phyloP scores from a whole-genome alignment of 306 rosid genomes.

The Calophaca sinica region DNA sequence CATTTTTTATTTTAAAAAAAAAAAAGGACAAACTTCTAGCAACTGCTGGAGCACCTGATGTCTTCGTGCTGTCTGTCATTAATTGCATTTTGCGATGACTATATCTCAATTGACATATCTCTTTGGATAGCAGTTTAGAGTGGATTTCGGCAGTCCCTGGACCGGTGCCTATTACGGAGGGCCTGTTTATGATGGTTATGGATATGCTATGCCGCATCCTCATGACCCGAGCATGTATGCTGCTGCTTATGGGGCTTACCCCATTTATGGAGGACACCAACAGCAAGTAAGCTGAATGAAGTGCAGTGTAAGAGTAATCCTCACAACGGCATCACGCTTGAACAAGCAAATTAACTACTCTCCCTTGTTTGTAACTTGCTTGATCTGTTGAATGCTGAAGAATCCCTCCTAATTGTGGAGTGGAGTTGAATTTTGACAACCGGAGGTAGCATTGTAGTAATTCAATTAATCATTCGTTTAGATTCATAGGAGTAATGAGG shows the following conservation, averaged over 20 bases:
- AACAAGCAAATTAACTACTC: constrained; percentile 40
- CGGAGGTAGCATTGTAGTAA: constrained; percentile 63
- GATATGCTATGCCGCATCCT: constrained; percentile 77
- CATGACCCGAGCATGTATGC: constrained; percentile 88
- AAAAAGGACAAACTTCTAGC: neutral
- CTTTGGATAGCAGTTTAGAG: constrained; percentile 65
- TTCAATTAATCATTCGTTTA: constrained; percentile 67
- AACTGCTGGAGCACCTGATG: neutral
- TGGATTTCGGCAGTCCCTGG: constrained; percentile 82
- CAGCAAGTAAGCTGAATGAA: constrained; percentile 87
- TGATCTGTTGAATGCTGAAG: constrained; percentile 61
- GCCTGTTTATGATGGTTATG: constrained; percentile 85
- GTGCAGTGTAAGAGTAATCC: constrained; percentile 43
- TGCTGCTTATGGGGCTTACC: constrained; percentile 88
- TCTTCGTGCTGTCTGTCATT: neutral
- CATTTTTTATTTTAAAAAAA: neutral
- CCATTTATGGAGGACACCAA: constrained; percentile 86
- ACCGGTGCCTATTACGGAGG: constrained; percentile 86
- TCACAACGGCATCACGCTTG: constrained; percentile 45
- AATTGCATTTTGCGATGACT: constrained; percentile 8
- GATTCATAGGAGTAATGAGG: constrained; percentile 51
- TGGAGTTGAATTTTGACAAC: constrained; percentile 84
- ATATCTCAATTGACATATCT: constrained; percentile 23
- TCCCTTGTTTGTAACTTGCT: constrained; percentile 54
- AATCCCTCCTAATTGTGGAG: constrained; percentile 83